phyloP scores from a whole-genome alignment of 2,329 filamentous ascomycete species.

The Microcyclosporella mali region DNA sequence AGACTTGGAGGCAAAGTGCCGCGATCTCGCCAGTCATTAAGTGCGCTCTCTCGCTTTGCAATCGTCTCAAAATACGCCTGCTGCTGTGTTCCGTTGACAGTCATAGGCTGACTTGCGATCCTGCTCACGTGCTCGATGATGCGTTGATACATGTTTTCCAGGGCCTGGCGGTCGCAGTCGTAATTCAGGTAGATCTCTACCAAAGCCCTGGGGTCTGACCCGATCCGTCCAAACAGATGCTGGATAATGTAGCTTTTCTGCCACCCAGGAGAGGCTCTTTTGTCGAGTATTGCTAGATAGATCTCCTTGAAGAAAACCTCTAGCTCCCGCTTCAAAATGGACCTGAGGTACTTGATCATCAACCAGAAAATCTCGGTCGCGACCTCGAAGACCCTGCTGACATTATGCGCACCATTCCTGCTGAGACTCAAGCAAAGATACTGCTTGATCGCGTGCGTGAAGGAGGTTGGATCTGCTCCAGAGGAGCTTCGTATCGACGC shows the following conservation, averaged over 20 bases:
- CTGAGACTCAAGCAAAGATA: constrained; percentile 94
- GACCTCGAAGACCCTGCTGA: constrained; percentile 87
- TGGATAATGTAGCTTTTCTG: constrained; percentile 87
- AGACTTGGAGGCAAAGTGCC: constrained; percentile 82
- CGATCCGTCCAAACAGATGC: constrained; percentile 74
- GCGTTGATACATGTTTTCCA: constrained; percentile 94
- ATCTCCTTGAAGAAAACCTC: constrained; percentile 98
- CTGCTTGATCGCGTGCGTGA: constrained; percentile 92
- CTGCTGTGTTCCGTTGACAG: constrained; percentile 70
- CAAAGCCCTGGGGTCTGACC: constrained; percentile 75
- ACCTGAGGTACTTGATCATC: constrained; percentile 88
- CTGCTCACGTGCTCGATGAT: constrained; percentile 91
- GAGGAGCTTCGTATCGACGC: constrained; percentile 90
- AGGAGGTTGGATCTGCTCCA: constrained; percentile 78
- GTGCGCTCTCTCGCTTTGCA: constrained; percentile 40
- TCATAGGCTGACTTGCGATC: constrained; percentile 72
- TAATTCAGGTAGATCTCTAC: constrained; percentile 98
- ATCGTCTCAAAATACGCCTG: constrained; percentile 79
- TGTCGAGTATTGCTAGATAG: constrained; percentile 84
- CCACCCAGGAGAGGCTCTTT: constrained; percentile 74
- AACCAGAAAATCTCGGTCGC: constrained; percentile 97
- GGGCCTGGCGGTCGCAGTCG: constrained; percentile 83
- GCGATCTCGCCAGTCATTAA: constrained; percentile 75
- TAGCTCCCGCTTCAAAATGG: constrained; percentile 96
- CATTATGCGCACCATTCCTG: constrained; percentile 88